A percentile compares a stretch with the other conserved stretches of the same genome.
phyloP scores from a whole-genome alignment of 495 filamentous ascomycete species.

The Cladorrhinum samala region DNA sequence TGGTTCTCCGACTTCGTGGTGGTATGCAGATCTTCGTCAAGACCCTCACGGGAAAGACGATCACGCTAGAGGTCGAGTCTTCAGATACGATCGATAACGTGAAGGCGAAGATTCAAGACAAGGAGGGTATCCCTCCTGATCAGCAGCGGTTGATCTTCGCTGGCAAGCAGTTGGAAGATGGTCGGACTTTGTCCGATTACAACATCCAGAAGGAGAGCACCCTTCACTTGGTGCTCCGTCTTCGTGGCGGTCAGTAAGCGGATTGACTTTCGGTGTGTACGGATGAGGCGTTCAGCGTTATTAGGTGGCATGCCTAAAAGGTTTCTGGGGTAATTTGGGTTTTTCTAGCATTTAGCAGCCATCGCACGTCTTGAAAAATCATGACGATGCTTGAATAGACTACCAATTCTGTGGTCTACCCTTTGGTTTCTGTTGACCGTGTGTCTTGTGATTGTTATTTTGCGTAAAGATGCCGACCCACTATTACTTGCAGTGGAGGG shows the following conservation, averaged over 20 bases:
- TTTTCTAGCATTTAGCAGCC: neutral
- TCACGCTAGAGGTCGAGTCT: constrained; percentile 82
- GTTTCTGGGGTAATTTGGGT: neutral
- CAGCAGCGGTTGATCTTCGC: constrained; percentile 88
- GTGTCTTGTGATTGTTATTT: too few species aligned
- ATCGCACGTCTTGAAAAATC: neutral
- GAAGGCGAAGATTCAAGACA: constrained; percentile 88
- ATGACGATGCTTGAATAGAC: neutral
- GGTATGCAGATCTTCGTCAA: constrained; percentile 97
- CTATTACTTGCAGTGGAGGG: neutral
- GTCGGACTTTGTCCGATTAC: constrained; percentile 77
- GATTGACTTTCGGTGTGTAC: neutral
- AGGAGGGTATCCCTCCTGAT: constrained; percentile 85
- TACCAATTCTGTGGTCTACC: too few species aligned
- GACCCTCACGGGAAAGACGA: constrained; percentile 89
- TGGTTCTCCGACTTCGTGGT: constrained; percentile 95
- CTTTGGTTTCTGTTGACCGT: too few species aligned
- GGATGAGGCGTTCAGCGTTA: constrained; percentile 13
- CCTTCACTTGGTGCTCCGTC: constrained; percentile 78
- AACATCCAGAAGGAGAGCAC: constrained; percentile 94
- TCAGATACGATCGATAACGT: constrained; percentile 93
- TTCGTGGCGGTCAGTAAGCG: constrained; percentile 73
- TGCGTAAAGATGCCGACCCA: too few species aligned
- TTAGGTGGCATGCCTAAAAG: constrained; percentile 7
- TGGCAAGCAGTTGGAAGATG: constrained; percentile 87